Conservation (phyloP, 2,329 filamentous ascomycete species). For the Aspergillus sp. region DNA sequence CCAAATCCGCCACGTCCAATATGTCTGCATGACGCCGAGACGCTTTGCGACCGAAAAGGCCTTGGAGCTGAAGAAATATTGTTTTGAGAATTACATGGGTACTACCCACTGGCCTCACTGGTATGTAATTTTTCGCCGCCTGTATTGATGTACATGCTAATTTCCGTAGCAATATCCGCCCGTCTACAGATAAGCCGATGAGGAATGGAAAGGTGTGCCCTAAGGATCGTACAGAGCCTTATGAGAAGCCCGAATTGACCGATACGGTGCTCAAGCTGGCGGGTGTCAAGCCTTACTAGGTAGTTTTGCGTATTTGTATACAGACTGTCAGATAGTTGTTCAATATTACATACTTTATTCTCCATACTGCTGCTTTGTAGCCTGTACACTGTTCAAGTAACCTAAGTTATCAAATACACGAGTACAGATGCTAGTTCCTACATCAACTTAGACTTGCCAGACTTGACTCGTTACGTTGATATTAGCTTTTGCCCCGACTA, state of each 20-base stretch:
- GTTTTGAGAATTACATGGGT: conserved; percentile 34
- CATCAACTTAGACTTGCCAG: too few relatives aligned
- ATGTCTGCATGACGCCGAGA: conserved; percentile 46
- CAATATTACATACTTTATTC: too few relatives aligned
- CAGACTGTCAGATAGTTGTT: too few relatives aligned
- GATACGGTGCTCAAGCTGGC: conserved; percentile 39
- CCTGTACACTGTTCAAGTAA: too few relatives aligned
- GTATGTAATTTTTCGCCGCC: not conserved
- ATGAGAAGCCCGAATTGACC: conserved; percentile 41
- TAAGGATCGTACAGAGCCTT: conserved; percentile 40
- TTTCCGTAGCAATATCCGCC: too few relatives aligned
- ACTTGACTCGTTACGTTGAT: too few relatives aligned
- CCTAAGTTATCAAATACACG: too few relatives aligned
- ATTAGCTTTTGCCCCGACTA: too few relatives aligned
- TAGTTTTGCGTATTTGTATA: too few relatives aligned
- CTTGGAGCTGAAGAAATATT: conserved; percentile 43
- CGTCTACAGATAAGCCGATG: conserved; percentile 29
- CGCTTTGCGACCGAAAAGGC: conserved; percentile 43
- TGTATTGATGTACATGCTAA: too few relatives aligned
- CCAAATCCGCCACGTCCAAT: conserved; percentile 36
- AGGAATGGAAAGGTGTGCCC: conserved; percentile 40
- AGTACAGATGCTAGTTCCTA: too few relatives aligned
- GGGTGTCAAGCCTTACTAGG: conserved; percentile 29
- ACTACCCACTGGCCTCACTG: conserved; percentile 16
- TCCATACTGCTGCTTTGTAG: too few relatives aligned